Evolutionary conservation across 768 basidiomycete species (phyloP).

Genomic region (Baorangia bicolor): DNA sequence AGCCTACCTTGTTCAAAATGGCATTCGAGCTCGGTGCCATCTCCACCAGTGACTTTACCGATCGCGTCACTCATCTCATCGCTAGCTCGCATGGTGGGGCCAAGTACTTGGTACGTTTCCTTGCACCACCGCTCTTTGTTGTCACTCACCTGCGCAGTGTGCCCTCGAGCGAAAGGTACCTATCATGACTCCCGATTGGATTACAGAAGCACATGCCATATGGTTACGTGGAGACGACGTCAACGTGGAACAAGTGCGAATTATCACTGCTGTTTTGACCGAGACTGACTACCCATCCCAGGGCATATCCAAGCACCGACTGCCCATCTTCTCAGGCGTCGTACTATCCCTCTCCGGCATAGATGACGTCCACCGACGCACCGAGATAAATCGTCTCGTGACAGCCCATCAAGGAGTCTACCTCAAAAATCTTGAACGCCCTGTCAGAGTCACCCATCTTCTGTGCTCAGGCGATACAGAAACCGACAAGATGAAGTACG

Average conservation of each 20-base stretch:
- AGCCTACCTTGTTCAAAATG: constrained; percentile 74
- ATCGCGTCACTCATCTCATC: constrained; percentile 84
- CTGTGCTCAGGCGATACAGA: constrained; percentile 68
- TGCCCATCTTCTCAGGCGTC: constrained; percentile 72
- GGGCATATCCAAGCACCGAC: constrained; percentile 59
- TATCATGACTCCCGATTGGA: constrained; percentile 77
- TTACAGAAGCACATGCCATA: constrained; percentile 62
- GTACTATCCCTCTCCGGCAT: constrained; percentile 76
- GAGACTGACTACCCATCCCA: constrained; percentile 27
- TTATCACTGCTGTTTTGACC: neutral
- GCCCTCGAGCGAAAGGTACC: constrained; percentile 80
- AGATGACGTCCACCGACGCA: constrained; percentile 56
- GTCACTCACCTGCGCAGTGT: constrained; percentile 48
- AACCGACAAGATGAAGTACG: constrained; percentile 76
- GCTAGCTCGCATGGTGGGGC: constrained; percentile 77
- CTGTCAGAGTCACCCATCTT: constrained; percentile 81
- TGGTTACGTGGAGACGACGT: constrained; percentile 86
- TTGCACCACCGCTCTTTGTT: neutral
- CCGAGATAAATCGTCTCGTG: constrained; percentile 62
- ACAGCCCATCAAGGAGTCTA: constrained; percentile 64
- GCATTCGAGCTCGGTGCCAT: constrained; percentile 80
- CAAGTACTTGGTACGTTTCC: constrained; percentile 68
- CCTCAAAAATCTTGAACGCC: constrained; percentile 72
- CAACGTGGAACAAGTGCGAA: constrained; percentile 56
- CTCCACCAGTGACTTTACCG: constrained; percentile 70